A percentile compares a stretch with the other conserved stretches of the same genome.
Conservation (phyloP, 2,329 filamentous ascomycete species). For the Colletotrichum endophyticum region DNA sequence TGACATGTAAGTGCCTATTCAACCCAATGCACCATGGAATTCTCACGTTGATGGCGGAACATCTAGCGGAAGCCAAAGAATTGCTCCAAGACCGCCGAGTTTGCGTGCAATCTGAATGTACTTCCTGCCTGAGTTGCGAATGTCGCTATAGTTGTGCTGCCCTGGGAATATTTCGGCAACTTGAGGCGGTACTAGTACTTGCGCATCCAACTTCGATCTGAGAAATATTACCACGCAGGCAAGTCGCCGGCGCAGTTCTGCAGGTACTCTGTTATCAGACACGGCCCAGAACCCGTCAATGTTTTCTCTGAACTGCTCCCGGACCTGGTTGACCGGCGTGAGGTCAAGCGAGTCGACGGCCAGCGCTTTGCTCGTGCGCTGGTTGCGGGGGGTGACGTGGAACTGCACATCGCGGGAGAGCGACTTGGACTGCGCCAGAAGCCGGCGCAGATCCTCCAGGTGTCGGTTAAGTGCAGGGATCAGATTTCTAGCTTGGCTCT, state of each 20-base stretch:
- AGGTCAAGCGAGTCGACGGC: conserved; percentile 24
- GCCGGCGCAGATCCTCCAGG: conserved; percentile 25
- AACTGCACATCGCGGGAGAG: conserved; percentile 33
- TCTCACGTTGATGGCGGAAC: conserved; percentile 38
- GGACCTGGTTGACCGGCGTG: conserved; percentile 16
- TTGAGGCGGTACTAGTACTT: conserved; percentile 22
- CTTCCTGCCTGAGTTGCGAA: conserved; percentile 36
- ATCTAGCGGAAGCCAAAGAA: conserved; percentile 35
- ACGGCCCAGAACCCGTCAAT: conserved; percentile 27
- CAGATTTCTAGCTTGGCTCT: conserved; percentile 23
- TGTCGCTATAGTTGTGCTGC: conserved; percentile 25
- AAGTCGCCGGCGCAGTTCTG: conserved; percentile 32
- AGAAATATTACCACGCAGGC: conserved; percentile 34
- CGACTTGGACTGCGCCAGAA: conserved; percentile 31
- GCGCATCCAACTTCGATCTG: conserved; percentile 27
- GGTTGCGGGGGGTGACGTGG: conserved; percentile 32
- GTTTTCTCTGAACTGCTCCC: conserved; percentile 15
- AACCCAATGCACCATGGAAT: neutral
- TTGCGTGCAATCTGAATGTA: conserved; percentile 37
- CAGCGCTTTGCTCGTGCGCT: conserved; percentile 34
- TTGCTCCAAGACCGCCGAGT: conserved; percentile 31
- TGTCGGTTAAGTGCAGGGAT: conserved; percentile 30
- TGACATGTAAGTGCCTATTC: neutral
- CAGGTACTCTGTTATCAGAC: neutral
- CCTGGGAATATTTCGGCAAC: conserved; percentile 26